Evolutionary conservation across 139 green algal species (phyloP), one percentile per base, ranked within the genome.

Genomic region (Axilococcus clingmanii): DNA sequence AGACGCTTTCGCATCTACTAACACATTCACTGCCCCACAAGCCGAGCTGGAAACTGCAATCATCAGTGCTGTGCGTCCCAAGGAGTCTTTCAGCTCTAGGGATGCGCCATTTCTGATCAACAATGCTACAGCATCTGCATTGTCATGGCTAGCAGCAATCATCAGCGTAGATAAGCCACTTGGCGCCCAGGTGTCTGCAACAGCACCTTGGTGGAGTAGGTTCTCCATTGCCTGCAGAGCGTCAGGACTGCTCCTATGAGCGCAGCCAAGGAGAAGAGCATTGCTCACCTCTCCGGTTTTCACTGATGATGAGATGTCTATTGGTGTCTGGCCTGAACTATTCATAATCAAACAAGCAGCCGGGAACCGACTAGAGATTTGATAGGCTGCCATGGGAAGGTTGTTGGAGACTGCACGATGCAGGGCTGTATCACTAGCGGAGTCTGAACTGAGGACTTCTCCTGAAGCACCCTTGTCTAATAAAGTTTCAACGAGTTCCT

Each of bases 1-100:
- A 5, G 52, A 62, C 15, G 57, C 68, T 34, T 51, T 62, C 0
- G 57, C 56, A 17, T 64, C 68, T 35, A 79, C 55, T 33, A 81
- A 55, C 11, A 52, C 50, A 14, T 29, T 28, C 19, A 78, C 50
- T 51, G 63, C 55, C 12, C 25, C 40, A 3, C 12, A 19, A 0
- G 78, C 75, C 31, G 61, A 57, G 63, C 78, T 85, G 55, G 77
- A 77, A 2, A 75, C 80, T 4, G 80, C 78, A 64, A 86, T 89
- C 81, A 89, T 89, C 27, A 89, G 75, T n/a, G 81, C 81, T 0
- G 74, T 81, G 29, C 80, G 59, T 9, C 80, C 69, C 37, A 89
- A 52, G 8, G 80, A 72, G 40, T 88, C 80, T 57, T 89, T 76
- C 53, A 89, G 67, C 65, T 89, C 77, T 14, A 88, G 33, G 2